Evolutionary conservation across 2,329 filamentous ascomycete species (phyloP).

Genomic region (Colletotrichum euphorbiae): DNA sequence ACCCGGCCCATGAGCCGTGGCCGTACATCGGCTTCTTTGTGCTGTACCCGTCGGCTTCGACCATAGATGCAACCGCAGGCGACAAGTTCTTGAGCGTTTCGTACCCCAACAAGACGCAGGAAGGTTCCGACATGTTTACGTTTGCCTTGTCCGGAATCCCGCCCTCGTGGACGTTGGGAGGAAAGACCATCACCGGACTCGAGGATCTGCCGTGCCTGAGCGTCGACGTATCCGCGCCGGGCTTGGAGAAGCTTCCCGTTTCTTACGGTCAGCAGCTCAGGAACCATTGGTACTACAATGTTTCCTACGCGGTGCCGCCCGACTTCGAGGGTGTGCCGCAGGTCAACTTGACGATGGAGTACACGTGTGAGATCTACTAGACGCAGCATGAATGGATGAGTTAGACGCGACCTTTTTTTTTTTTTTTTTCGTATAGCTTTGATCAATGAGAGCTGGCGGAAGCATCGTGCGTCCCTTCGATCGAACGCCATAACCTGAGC

Average conservation of each 20-base stretch:
- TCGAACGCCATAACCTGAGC: too few relatives aligned
- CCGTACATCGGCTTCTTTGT: conserved; percentile 55
- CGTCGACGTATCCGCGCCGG: conserved; percentile 52
- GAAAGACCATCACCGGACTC: conserved; percentile 48
- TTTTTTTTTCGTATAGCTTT: too few relatives aligned
- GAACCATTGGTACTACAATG: conserved; percentile 58
- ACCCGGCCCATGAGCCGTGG: conserved; percentile 52
- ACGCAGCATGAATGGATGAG: neutral
- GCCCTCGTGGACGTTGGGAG: conserved; percentile 51
- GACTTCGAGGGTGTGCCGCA: conserved; percentile 53
- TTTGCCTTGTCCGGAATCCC: conserved; percentile 54
- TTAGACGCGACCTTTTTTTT: neutral
- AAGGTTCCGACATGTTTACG: conserved; percentile 53
- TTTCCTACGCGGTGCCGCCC: conserved; percentile 57
- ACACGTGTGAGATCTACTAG: conserved; percentile 42
- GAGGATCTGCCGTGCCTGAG: conserved; percentile 53
- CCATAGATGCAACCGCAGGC: conserved; percentile 53
- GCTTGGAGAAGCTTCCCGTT: conserved; percentile 50
- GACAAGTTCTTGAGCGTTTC: conserved; percentile 48
- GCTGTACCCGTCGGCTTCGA: conserved; percentile 56
- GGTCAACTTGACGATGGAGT: conserved; percentile 50
- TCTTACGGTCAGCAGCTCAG: conserved; percentile 52
- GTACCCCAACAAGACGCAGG: conserved; percentile 55
- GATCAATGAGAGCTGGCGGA: too few relatives aligned
- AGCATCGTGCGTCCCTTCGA: too few relatives aligned